A percentile compares a stretch with the other conserved stretches of the same genome.
phyloP scores from a whole-genome alignment of 768 basidiomycete genomes.

The Clitopilus hobsonii region DNA sequence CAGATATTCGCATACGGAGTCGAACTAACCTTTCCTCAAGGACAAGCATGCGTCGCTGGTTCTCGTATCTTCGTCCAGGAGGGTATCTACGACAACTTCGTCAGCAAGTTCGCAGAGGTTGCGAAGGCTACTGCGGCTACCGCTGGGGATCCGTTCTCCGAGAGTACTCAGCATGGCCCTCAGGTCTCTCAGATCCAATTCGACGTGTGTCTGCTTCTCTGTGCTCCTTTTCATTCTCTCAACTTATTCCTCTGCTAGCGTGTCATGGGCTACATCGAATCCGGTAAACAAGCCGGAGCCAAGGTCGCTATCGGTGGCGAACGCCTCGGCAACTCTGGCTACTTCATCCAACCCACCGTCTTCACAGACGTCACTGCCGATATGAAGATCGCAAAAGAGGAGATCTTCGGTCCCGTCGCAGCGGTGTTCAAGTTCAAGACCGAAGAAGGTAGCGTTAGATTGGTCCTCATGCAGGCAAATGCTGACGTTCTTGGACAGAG shows the following conservation, averaged over 20 bases:
- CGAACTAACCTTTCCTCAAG: slow-evolving; percentile 48
- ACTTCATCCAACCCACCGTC: slow-evolving; percentile 71
- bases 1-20: background rate
- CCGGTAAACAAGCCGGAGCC: slow-evolving; percentile 69
- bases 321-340: slow-evolving; percentile 41
- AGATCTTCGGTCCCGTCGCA: slow-evolving; percentile 80
- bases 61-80: slow-evolving; percentile 82
- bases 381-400: slow-evolving; percentile 71
- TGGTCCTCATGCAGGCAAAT: background rate
- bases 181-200: slow-evolving; percentile 50
- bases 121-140: slow-evolving; percentile 1
- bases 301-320: slow-evolving; percentile 62
- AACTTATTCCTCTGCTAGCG: slow-evolving; percentile 38
- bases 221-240: background rate
- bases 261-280: slow-evolving; percentile 72
- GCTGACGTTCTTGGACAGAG: slow-evolving; percentile 21
- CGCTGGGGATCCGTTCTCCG: slow-evolving; percentile 54
- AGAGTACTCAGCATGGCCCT: slow-evolving; percentile 57
- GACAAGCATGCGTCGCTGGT: slow-evolving; percentile 78
- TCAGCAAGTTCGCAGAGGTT: slow-evolving; percentile 23
- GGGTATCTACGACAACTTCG: slow-evolving; percentile 74
- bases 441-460: slow-evolving; percentile 30
- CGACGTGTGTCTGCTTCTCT: slow-evolving; percentile 19
- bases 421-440: slow-evolving; percentile 74
- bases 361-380: slow-evolving; percentile 60